A percentile compares a stretch with the other conserved stretches of the same genome.
Conservation (phyloP, 2,329 filamentous ascomycete species). For the Ceratocystis colombiana region DNA sequence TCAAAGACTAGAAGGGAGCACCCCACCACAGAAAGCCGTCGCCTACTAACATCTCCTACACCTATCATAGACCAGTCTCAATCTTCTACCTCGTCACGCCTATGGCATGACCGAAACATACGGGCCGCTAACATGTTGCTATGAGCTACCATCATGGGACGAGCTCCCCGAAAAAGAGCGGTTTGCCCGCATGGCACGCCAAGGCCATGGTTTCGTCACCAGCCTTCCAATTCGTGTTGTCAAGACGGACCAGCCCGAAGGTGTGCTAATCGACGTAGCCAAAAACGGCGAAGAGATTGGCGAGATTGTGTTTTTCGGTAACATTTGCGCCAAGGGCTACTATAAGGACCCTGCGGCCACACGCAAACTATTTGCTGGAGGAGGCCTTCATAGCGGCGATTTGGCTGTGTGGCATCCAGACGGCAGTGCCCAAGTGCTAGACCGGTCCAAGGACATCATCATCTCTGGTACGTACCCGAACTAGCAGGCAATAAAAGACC, state of each 20-base stretch:
- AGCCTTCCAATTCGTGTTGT: slow-evolving; percentile 72
- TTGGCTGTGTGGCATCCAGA: slow-evolving; percentile 88
- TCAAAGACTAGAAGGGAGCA: slow-evolving; percentile 16
- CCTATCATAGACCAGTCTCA: slow-evolving; percentile 44
- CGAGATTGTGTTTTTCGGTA: slow-evolving; percentile 70
- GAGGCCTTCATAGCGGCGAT: slow-evolving; percentile 80
- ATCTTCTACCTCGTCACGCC: slow-evolving; percentile 83
- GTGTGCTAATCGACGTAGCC: slow-evolving; percentile 39
- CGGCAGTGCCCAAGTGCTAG: slow-evolving; percentile 81
- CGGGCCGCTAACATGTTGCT: slow-evolving; percentile 90
- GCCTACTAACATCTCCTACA: background rate
- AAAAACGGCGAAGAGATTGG: slow-evolving; percentile 43
- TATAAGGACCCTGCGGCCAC: slow-evolving; percentile 85
- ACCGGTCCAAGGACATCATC: slow-evolving; percentile 95
- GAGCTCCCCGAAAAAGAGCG: slow-evolving; percentile 60
- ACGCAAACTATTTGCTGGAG: slow-evolving; percentile 74
- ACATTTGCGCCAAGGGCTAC: slow-evolving; percentile 86
- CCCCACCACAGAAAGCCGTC: background rate
- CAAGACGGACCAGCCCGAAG: slow-evolving; percentile 63
- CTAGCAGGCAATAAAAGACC: background rate
- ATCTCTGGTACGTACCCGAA: slow-evolving; percentile 59
- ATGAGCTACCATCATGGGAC: slow-evolving; percentile 80
- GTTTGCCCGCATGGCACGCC: slow-evolving; percentile 82
- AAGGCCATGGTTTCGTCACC: slow-evolving; percentile 84
- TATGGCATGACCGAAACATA: slow-evolving; percentile 88